Percentiles rank a stretch among this genome's conserved stretches.
phyloP scores from a whole-genome alignment of 2,329 filamentous ascomycete species.

The Arthroderma sp. region DNA sequence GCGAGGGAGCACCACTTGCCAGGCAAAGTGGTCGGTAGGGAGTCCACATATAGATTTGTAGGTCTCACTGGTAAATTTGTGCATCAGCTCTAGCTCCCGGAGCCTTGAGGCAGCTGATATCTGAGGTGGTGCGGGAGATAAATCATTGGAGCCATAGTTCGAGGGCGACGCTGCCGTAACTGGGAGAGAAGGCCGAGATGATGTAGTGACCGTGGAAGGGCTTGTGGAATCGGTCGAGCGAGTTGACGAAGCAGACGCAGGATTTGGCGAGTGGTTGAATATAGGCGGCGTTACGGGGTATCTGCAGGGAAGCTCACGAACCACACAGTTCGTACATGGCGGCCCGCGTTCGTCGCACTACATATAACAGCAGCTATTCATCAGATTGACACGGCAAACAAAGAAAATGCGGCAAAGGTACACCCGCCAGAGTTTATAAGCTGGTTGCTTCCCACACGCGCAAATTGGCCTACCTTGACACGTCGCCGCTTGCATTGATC shows the following conservation, averaged over 20 bases:
- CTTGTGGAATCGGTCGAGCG: too few relatives aligned
- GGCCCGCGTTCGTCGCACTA: conserved; percentile 29
- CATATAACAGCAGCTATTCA: neutral
- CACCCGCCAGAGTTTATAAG: neutral
- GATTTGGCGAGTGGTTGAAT: conserved; percentile 12
- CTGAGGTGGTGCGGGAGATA: neutral
- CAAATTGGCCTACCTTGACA: conserved; percentile 22
- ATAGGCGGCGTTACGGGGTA: too few relatives aligned
- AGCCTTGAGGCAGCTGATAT: too few relatives aligned
- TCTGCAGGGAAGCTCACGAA: conserved; percentile 22
- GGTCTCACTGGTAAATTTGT: conserved; percentile 37
- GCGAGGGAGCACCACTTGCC: conserved; percentile 29
- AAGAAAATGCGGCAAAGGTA: neutral
- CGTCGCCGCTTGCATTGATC: conserved; percentile 28
- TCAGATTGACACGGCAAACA: neutral
- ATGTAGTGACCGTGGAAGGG: too few relatives aligned
- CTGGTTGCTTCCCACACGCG: neutral
- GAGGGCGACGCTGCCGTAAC: too few relatives aligned
- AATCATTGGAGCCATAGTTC: too few relatives aligned
- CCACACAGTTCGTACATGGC: conserved; percentile 27
- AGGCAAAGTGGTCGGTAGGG: conserved; percentile 20
- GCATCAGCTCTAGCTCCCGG: conserved; percentile 39
- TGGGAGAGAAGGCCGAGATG: too few relatives aligned
- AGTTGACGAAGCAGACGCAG: conserved; percentile 8
- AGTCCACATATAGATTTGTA: conserved; percentile 30